Evolutionary conservation across 2,329 filamentous ascomycete species (phyloP).

Genomic region (Cladosporium sp.): DNA sequence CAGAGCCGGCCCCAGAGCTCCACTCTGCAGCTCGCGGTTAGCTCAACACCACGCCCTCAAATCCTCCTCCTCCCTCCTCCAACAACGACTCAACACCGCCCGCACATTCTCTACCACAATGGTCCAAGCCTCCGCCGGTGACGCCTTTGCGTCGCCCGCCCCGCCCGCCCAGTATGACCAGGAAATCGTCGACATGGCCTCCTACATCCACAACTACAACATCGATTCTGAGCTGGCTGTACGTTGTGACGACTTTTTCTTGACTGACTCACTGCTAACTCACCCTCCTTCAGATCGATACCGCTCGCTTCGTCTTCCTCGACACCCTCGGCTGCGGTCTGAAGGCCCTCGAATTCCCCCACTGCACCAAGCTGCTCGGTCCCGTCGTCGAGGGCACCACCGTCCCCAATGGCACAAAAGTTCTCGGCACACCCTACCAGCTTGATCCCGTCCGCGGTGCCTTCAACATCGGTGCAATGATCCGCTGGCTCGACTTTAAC

Average conservation of each 20-base stretch:
- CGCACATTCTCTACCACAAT: slow-evolving; percentile 29
- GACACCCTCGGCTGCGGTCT: slow-evolving; percentile 96
- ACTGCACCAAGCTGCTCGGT: slow-evolving; percentile 91
- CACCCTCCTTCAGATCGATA: slow-evolving; percentile 64
- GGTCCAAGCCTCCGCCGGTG: slow-evolving; percentile 21
- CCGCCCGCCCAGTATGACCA: slow-evolving; percentile 59
- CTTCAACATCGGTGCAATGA: slow-evolving; percentile 99
- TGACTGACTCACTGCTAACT: not conserved
- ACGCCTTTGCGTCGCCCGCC: slow-evolving; percentile 26
- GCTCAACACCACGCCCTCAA: slow-evolving; percentile 14
- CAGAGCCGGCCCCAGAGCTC: slow-evolving; percentile 21
- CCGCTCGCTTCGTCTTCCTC: slow-evolving; percentile 90
- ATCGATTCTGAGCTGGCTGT: slow-evolving; percentile 91
- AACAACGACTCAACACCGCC: slow-evolving; percentile 3
- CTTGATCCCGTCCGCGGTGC: slow-evolving; percentile 92
- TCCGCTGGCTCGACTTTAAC: slow-evolving; percentile 99
- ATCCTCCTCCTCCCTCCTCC: slow-evolving; percentile 12
- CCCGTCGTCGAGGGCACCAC: slow-evolving; percentile 84
- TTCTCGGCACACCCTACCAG: slow-evolving; percentile 87
- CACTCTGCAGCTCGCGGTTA: slow-evolving; percentile 23
- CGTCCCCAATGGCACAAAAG: slow-evolving; percentile 85
- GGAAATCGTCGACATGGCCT: slow-evolving; percentile 91
- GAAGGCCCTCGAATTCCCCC: slow-evolving; percentile 89
- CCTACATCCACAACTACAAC: slow-evolving; percentile 87
- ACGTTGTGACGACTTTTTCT: slow-evolving; percentile 36